Evolutionary conservation across 2,329 filamentous ascomycete species (phyloP).

Genomic region (Pseudogymnoascus verrucosus): DNA sequence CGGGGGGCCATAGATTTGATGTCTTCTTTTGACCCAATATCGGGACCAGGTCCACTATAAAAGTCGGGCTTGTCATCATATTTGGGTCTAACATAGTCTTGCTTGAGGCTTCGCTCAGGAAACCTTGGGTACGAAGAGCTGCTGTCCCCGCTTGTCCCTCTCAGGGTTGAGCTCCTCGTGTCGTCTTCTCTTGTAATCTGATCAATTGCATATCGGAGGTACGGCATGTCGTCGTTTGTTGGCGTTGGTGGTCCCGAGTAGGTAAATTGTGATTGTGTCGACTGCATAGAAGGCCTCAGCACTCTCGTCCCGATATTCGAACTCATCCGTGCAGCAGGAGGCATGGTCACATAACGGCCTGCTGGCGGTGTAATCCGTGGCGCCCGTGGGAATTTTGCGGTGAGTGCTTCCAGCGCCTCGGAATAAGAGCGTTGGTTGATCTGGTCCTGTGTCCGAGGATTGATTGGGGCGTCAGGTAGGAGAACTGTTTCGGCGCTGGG

Average conservation of each 20-base stretch:
- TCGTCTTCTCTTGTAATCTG: slow-evolving; percentile 72
- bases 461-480: not conserved
- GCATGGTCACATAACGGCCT: slow-evolving; percentile 25
- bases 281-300: slow-evolving; percentile 16
- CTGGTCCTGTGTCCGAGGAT: slow-evolving; percentile 12
- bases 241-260: slow-evolving; percentile 51
- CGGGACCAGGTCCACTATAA: not conserved
- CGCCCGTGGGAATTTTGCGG: slow-evolving; percentile 19
- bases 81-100: not conserved
- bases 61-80: not conserved
- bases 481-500: not conserved
- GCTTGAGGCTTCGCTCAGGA: not conserved
- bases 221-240: slow-evolving; percentile 75
- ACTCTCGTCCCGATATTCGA: slow-evolving; percentile 16
- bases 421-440: slow-evolving; percentile 13
- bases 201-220: slow-evolving; percentile 83
- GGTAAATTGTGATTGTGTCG: not conserved
- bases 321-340: slow-evolving; percentile 20
- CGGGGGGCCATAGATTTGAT: not conserved
- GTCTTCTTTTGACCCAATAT: not conserved
- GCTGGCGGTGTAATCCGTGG: slow-evolving; percentile 17
- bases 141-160: not conserved
- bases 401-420: slow-evolving; percentile 14
- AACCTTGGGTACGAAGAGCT: not conserved
- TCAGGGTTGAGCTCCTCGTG: slow-evolving; percentile 33